phyloP scores from a whole-genome alignment of 2,329 filamentous ascomycete species.

The Calonectria crousiana region DNA sequence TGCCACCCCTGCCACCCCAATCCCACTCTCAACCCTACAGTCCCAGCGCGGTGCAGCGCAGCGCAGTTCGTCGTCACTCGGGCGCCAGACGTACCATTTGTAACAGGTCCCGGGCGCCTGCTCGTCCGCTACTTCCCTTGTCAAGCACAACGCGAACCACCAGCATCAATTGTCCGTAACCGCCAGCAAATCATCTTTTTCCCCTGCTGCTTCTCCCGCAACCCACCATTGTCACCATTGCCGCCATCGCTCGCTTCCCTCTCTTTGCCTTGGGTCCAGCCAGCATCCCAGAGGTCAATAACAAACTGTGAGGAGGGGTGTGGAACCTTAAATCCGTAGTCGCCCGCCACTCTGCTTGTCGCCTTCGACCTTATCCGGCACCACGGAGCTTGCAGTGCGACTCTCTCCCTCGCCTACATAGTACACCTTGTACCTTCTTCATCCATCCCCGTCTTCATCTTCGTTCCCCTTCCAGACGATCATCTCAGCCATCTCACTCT shows the following conservation, averaged over 20 bases:
- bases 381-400: constrained; percentile 23
- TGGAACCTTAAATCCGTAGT: constrained; percentile 45
- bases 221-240: constrained; percentile 12
- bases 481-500: not conserved
- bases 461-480: constrained; percentile 4
- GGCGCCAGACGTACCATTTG: constrained; percentile 17
- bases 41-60: constrained; percentile 9
- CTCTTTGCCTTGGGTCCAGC: constrained; percentile 13
- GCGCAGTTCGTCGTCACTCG: constrained; percentile 23
- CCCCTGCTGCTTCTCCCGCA: not conserved
- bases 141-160: constrained; percentile 13
- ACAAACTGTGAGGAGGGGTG: constrained; percentile 35
- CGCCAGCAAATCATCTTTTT: not conserved
- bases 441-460: constrained; percentile 6
- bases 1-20: constrained; percentile 17
- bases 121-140: constrained; percentile 7
- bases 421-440: constrained; percentile 19
- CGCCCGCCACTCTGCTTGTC: constrained; percentile 39
- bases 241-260: not conserved
- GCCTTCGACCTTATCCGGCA: constrained; percentile 41
- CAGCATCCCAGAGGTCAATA: constrained; percentile 17
- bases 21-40: constrained; percentile 14
- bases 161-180: not conserved
- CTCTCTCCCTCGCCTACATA: constrained; percentile 18
- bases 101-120: constrained; percentile 15